phyloP scores from a whole-genome alignment of 805 yeast genomes.

The Cyberlindnera sargentensis region DNA sequence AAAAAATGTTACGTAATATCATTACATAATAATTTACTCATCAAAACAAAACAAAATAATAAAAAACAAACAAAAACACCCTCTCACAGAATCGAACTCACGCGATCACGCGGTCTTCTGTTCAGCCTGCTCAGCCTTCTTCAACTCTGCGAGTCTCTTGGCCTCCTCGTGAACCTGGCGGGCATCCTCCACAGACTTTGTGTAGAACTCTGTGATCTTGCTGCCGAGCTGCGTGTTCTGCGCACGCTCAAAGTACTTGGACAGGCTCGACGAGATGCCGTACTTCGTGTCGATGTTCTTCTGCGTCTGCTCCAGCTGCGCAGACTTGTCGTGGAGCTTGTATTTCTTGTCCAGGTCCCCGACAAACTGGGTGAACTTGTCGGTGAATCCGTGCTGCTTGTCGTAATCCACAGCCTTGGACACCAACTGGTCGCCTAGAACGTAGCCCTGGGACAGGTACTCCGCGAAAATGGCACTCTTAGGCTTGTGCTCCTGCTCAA shows the following conservation, averaged over 20 bases:
- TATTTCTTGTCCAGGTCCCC: constrained; percentile 50
- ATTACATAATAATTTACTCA: no score
- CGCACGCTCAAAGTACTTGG: constrained; percentile 25
- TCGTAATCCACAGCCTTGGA: constrained; percentile 58
- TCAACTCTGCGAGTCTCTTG: constrained; percentile 52
- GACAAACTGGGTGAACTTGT: constrained; percentile 51
- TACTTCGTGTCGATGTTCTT: constrained; percentile 35
- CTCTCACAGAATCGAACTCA: background rate
- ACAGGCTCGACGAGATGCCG: constrained; percentile 33
- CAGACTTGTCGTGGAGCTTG: constrained; percentile 39
- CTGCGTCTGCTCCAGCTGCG: constrained; percentile 30
- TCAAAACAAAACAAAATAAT: no score
- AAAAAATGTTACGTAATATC: no score
- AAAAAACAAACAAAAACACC: no score
- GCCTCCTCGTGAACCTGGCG: constrained; percentile 70
- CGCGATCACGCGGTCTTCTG: background rate
- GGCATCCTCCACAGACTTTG: constrained; percentile 46
- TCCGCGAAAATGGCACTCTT: constrained; percentile 71
- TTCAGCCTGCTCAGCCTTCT: background rate
- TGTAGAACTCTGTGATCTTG: constrained; percentile 55
- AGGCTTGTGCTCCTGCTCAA: constrained; percentile 72
- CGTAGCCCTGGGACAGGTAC: constrained; percentile 67
- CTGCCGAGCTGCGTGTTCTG: constrained; percentile 39
- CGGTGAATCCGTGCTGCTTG: constrained; percentile 53
- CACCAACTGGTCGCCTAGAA: constrained; percentile 53